A percentile compares a stretch with the other conserved stretches of the same genome.
These are phyloP conservation scores for Populus nigra DNA, from an alignment of 345 rosid species.

Conservation along the genomic window DNA sequence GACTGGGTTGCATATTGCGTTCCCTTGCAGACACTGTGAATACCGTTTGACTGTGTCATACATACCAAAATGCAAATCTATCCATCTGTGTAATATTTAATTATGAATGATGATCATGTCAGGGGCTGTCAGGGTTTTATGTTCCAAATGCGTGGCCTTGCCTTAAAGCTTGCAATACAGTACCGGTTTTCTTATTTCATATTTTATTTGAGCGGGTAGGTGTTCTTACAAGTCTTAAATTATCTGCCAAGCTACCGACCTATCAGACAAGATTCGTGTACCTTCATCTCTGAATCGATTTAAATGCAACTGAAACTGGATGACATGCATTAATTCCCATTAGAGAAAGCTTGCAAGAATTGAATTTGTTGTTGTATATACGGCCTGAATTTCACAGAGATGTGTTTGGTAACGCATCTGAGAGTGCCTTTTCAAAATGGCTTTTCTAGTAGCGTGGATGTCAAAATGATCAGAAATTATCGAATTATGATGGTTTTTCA, in stretches of 20 bases:
- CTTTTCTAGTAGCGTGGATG: no score
- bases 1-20: slow-evolving; percentile 85
- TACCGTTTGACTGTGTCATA: slow-evolving; percentile 47
- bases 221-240: neutral
- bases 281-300: neutral
- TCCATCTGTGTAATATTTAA: neutral
- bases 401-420: neutral
- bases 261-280: neutral
- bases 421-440: no score
- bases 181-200: neutral
- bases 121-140: neutral
- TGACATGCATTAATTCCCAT: neutral
- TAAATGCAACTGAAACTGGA: neutral
- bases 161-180: neutral
- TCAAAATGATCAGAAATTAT: no score
- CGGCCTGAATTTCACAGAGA: neutral
- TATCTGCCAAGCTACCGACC: neutral
- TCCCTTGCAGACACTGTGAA: slow-evolving; percentile 73
- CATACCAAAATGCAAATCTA: neutral
- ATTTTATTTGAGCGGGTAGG: neutral
- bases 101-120: neutral
- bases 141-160: neutral
- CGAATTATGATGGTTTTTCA: no score
- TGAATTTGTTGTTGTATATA: neutral
- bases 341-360: neutral